A percentile compares a stretch with the other conserved stretches of the same genome.
Evolutionary conservation across 164 flowering plant species (phyloP).

Genomic region (grape (Vitis vinifera)): ASM3070453v1 NC_081822.1:23699001-23699500

Average conservation of each 20-base stretch:
- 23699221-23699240: background rate
- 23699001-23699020: constrained; percentile 97
- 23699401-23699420: no score
- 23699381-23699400: no score
- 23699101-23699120: background rate
- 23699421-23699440: no score
- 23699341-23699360: no score
- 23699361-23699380: no score
- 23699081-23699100: background rate
- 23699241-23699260: background rate
- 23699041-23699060: constrained; percentile 64
- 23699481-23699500: no score
- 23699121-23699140: background rate
- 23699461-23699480: no score
- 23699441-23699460: no score
- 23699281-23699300: background rate
- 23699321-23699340: no score
- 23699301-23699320: no score
- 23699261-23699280: background rate
- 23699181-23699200: background rate
- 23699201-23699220: background rate
- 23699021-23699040: constrained; percentile 81
- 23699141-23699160: background rate
- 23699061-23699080: background rate
- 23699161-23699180: background rate